Evolutionary conservation across 257 asterid genomes (phyloP).

Genomic region (Cordia subcordata): DNA sequence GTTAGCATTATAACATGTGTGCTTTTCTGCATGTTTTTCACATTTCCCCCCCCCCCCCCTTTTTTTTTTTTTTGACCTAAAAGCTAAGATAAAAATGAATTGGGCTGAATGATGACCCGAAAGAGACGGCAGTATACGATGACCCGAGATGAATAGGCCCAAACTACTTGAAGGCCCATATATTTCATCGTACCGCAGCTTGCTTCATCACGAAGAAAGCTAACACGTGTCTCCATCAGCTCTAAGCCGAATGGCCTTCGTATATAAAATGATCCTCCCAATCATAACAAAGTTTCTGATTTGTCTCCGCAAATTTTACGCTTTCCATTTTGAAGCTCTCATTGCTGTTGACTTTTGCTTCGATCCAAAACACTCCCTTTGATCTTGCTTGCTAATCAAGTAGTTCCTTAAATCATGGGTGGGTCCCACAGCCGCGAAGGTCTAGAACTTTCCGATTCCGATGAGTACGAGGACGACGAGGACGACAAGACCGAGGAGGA

Average conservation of each 20-base stretch:
- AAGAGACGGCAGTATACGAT: too few species aligned
- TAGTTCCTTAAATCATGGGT: slow-evolving; percentile 44
- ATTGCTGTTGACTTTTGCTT: neutral
- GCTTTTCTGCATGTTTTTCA: too few species aligned
- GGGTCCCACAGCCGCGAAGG: slow-evolving; percentile 97
- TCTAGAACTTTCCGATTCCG: slow-evolving; percentile 76
- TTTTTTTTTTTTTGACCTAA: too few species aligned
- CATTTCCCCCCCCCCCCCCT: too few species aligned
- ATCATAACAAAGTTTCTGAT: neutral
- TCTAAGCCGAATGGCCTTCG: slow-evolving; percentile 26
- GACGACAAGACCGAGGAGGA: slow-evolving; percentile 48
- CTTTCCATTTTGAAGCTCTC: neutral
- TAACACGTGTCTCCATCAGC: slow-evolving; percentile 28
- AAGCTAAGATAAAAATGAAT: too few species aligned
- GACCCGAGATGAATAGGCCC: too few species aligned
- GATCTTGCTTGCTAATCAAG: too few species aligned
- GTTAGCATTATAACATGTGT: too few species aligned
- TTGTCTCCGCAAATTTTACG: neutral
- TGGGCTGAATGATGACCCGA: too few species aligned
- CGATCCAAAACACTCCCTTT: neutral
- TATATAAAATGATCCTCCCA: neutral
- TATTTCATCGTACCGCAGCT: neutral
- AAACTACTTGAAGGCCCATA: too few species aligned
- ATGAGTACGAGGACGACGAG: slow-evolving; percentile 58
- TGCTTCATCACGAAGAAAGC: slow-evolving; percentile 35